Conservation (phyloP, 495 filamentous ascomycete genomes). For the Podospora tetraspora region DNA sequence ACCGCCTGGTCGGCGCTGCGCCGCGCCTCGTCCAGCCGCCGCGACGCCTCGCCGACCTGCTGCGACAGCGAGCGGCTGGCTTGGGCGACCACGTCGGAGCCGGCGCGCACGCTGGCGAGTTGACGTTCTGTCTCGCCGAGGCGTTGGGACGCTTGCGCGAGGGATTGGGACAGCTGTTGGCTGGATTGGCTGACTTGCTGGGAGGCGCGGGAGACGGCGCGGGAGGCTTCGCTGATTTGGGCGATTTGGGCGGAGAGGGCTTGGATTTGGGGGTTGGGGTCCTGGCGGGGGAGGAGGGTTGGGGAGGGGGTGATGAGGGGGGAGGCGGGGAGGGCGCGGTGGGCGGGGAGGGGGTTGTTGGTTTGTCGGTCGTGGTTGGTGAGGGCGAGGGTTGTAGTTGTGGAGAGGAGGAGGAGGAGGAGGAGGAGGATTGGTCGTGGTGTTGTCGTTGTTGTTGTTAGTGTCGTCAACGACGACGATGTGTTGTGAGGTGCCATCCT, state of each 20-base stretch:
- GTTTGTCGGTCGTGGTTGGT: not conserved
- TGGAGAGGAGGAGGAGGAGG: conserved; percentile 22
- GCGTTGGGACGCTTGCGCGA: conserved; percentile 24
- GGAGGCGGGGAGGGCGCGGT: conserved; percentile 1
- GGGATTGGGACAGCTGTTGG: conserved; percentile 34
- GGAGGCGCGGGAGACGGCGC: conserved; percentile 34
- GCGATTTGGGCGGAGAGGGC: conserved; percentile 36
- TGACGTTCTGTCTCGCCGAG: conserved; percentile 25
- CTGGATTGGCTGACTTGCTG: conserved; percentile 36
- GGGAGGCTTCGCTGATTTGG: conserved; percentile 24
- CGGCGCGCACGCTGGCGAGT: conserved; percentile 17
- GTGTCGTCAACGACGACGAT: not conserved
- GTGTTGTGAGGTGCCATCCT: conserved; percentile 8
- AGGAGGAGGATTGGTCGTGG: conserved; percentile 8
- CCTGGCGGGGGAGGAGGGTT: conserved; percentile 26
- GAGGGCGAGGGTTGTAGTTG: not conserved
- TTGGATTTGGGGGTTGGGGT: conserved; percentile 35
- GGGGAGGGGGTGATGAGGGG: conserved; percentile 22
- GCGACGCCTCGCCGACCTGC: conserved; percentile 17
- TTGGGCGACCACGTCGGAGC: conserved; percentile 18
- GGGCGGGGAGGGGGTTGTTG: conserved; percentile 2
- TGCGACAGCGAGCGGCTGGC: conserved; percentile 25
- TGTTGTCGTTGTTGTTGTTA: conserved; percentile 10
- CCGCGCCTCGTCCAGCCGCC: conserved; percentile 14
- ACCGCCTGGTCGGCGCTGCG: conserved; percentile 21